Evolutionary conservation across 768 basidiomycete genomes (phyloP), one percentile per base, ranked within the genome.

Genomic region (Vararia minispora): DNA sequence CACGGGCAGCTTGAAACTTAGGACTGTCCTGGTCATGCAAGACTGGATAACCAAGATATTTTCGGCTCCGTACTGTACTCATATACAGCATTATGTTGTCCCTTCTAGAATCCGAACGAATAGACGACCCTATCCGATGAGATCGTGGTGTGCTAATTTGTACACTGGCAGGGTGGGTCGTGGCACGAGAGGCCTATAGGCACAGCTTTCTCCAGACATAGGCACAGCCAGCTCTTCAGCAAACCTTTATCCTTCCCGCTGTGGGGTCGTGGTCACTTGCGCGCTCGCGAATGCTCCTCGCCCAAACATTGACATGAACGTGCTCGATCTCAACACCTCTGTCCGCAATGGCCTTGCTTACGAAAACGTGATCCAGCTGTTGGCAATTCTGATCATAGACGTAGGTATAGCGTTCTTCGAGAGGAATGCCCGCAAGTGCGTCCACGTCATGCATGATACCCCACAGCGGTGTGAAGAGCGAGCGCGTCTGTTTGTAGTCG

Each of bases 261-360:
- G 68, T 71, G 24, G 76, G 76, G 55, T 79, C 76, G 44, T 79
- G 75, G 49, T 77, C 75, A 41, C 72, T 74, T 28, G 68, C 59
- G 11, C 72, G 60, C 21, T 49, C 59, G 17, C 56, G 54, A 7
- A 64, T 45, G 3, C 58, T 58, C 13, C 61, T 50, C 9, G 69
- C 60, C 73, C 73, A 76, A 37, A 68, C 74, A 47, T 78, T 78
- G 18, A 74, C 64, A 52, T 78, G 76, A 17, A 78, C 61, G 43
- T 78, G 74, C 44, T 79, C 69, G 27, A 71, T 66, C 39, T 67
- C 53, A 9, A 61, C 59, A 7, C 59, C 58, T n/a, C 68, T 58
- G 23, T 41, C 34, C 30, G 54, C 58, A 26, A 79, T 52, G 6
- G 67, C 64, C 13, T 57, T 46, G 5, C 71, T 73, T 35, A 77